Conservation (phyloP, 352 stramenopile species). For the Globisporangium cylindrosporum region DNA sequence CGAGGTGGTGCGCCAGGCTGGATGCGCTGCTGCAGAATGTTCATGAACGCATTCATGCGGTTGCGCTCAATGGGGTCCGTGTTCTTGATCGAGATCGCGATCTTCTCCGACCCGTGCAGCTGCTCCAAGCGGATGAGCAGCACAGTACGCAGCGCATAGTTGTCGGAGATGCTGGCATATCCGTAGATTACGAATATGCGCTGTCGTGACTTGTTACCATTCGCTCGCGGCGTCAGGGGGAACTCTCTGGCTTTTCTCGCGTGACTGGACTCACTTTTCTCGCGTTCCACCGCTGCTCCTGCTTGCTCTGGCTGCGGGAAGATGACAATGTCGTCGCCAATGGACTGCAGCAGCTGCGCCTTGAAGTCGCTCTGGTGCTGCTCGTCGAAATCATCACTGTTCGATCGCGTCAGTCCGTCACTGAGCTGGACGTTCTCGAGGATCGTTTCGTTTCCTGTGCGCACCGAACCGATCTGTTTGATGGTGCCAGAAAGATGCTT, state of each 20-base stretch:
- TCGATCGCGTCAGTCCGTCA: slow-evolving; percentile 14
- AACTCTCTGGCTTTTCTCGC: slow-evolving; percentile 2
- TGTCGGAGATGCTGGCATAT: slow-evolving; percentile 49
- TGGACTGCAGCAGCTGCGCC: slow-evolving; percentile 41
- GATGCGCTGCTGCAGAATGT: slow-evolving; percentile 57
- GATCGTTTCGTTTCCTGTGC: slow-evolving; percentile 17
- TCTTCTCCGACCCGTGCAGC: slow-evolving; percentile 63
- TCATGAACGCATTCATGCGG: slow-evolving; percentile 47
- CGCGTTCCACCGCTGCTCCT: background rate
- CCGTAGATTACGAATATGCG: slow-evolving; percentile 48
- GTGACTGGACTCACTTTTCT: slow-evolving; percentile 7
- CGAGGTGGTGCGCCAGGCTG: slow-evolving; percentile 45
- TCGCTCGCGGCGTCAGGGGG: slow-evolving; percentile 12
- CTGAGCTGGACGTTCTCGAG: slow-evolving; percentile 15
- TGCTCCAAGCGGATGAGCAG: slow-evolving; percentile 65
- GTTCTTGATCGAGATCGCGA: slow-evolving; percentile 63
- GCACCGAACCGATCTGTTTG: slow-evolving; percentile 11
- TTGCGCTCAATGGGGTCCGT: slow-evolving; percentile 59
- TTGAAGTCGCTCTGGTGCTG: slow-evolving; percentile 30
- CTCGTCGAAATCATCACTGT: slow-evolving; percentile 20
- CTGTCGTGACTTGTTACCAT: slow-evolving; percentile 11
- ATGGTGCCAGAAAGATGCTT: background rate
- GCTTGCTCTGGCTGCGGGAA: slow-evolving; percentile 27
- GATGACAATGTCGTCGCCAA: slow-evolving; percentile 60
- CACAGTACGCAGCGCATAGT: slow-evolving; percentile 43